These are phyloP conservation scores for Fusarium verticillioides DNA, from an alignment of 2,329 filamentous ascomycete genomes.

Conservation along the genomic window DNA sequence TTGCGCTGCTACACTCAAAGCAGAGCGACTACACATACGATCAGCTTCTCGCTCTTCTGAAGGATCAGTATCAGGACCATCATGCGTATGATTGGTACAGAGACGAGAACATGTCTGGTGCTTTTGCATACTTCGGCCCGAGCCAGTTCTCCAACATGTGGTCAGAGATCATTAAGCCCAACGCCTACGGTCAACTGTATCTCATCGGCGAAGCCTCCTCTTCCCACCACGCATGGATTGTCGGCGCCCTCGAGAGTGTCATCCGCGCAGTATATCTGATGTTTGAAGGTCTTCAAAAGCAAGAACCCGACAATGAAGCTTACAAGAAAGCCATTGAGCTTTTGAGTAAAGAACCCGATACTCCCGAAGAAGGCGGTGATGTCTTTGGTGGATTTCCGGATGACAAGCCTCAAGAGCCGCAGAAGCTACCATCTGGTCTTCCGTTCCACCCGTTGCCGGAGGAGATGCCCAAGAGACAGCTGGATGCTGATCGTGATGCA, in stretches of 20 bases:
- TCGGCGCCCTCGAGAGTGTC: conserved; percentile 36
- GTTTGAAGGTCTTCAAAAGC: conserved; percentile 15
- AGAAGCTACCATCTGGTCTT: neutral
- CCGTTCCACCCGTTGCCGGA: conserved; percentile 12
- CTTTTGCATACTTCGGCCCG: conserved; percentile 37
- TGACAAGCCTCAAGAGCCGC: neutral
- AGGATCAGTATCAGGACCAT: conserved; percentile 22
- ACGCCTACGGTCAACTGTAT: conserved; percentile 34
- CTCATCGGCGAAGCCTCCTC: conserved; percentile 38
- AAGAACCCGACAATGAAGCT: neutral
- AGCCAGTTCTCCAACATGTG: conserved; percentile 41
- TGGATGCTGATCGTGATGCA: neutral
- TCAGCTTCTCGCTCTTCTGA: neutral
- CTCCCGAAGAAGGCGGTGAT: neutral
- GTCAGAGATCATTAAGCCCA: conserved; percentile 39
- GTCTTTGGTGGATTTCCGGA: neutral
- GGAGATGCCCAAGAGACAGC: conserved; percentile 13
- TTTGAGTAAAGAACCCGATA: neutral
- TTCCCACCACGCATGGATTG: conserved; percentile 37
- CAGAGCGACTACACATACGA: conserved; percentile 8
- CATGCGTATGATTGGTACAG: conserved; percentile 38
- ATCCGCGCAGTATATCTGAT: conserved; percentile 29
- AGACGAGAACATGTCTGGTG: conserved; percentile 38
- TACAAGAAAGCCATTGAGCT: neutral
- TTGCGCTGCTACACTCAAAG: conserved; percentile 23